Evolutionary conservation across 306 rosid genomes (phyloP), one percentile per base, ranked within the genome.

Genomic region (Dalbergia oliveri): DNA sequence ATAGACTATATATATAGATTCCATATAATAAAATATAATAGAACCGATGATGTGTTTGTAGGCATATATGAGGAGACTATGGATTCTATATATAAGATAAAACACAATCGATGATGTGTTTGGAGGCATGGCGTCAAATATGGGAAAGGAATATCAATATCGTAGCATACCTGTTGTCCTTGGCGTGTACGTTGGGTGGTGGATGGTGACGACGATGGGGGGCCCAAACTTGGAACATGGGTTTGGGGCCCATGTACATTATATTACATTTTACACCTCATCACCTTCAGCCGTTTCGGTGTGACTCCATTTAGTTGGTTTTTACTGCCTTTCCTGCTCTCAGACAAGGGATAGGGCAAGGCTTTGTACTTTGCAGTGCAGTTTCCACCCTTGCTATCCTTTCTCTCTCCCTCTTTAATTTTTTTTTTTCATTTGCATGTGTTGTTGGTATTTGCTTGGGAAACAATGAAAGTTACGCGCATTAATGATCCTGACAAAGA

Each of bases 141-240:
- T 37, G 61, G 16, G 77, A 50, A 81, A 51, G 57, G 82, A 78
- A 82, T 79, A 71, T 61, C 4, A 78, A 82, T 79, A 71, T 61
- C 4, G 60, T 18, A 84, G 83, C 26, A 89, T 82, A 72, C 82
- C 72, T 78, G 69, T 75, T 81, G 94, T 90, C 90, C 87, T 85
- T 86, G 81, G 82, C 94, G 90, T 87, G 92, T 90, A 87, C 93
- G 93, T 90, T 59, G 86, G 73, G 71, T 81, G 79, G 89, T 90
- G 91, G 93, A 88, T 66, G 85, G 60, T 78, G 83, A 83, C 86
- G 83, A 83, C 86, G 66, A 83, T 82, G 71, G 51, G 76, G 84
- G 81, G 21, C 78, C 81, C 61, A 21, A 18, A 47, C 74, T n/a
- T 80, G 64, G 70, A 86, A 77, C 82, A 76, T 72, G 59, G 56